Percentiles rank a stretch among this genome's conserved stretches.
Conservation (phyloP, 768 basidiomycete species). For the Hemileccinum impolitum region DNA sequence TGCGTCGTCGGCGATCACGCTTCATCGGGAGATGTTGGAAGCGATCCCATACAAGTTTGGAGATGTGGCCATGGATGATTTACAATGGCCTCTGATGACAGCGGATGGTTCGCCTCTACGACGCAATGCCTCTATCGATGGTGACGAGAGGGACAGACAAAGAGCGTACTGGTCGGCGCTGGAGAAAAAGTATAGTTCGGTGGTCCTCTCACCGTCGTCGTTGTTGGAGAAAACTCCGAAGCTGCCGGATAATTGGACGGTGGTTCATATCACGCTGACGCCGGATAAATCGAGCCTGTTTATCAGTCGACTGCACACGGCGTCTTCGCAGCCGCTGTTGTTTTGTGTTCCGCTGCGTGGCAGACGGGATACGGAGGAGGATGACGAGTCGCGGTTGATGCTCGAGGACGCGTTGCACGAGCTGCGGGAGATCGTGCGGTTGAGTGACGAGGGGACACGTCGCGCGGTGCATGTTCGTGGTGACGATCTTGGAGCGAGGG, state of each 20-base stretch:
- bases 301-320: constrained; percentile 70
- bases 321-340: constrained; percentile 56
- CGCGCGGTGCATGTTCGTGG: constrained; percentile 67
- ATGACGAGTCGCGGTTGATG: constrained; percentile 69
- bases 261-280: constrained; percentile 79
- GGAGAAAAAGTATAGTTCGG: constrained; percentile 46
- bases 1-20: constrained; percentile 67
- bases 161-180: constrained; percentile 63
- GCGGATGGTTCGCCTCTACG: constrained; percentile 40
- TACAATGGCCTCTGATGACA: constrained; percentile 66
- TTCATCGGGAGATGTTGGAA: constrained; percentile 85
- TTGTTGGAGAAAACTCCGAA: constrained; percentile 41
- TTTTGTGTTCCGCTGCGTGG: constrained; percentile 90
- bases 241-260: constrained; percentile 78
- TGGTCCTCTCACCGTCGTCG: constrained; percentile 25
- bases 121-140: constrained; percentile 9
- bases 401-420: constrained; percentile 73
- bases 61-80: constrained; percentile 50
- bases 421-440: constrained; percentile 72
- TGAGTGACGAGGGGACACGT: constrained; percentile 74
- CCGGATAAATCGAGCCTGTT: constrained; percentile 83
- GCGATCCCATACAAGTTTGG: constrained; percentile 71
- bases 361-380: constrained; percentile 69
- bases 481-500: constrained; percentile 60
- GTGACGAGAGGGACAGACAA: constrained; percentile 37